Base-by-base conservation (phyloP, 371 early-diverging fungal species). In the Sporodiniella umbellata region DNA sequence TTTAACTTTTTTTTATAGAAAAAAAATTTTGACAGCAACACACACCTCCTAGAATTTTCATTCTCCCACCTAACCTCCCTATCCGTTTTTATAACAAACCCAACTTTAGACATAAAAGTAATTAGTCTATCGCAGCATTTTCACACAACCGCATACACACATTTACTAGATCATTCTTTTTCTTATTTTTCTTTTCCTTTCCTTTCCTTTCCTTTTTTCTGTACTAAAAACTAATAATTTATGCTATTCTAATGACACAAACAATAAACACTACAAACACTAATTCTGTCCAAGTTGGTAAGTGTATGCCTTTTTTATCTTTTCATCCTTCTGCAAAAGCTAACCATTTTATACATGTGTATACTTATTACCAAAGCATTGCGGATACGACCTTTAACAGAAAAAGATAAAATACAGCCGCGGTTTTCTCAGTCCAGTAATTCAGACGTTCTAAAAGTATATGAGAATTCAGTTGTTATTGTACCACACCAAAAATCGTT, bases 401-500 rank as follows among this genome's bases (percentile, higher is more conserved):
- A 64, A 57, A 58, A 72, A 60, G 69, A 80, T 45, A 55, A 75
- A 63, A 35, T 59, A 28, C 77, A 54, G 53, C 79, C 68, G 49
- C 69, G 62, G 42, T 79, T 64, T 45, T 78, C 64, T 43, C 64
- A 66, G 22, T 64, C 64, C 4, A 64, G 64, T 8, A 66, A 69
- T 48, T 64, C 68, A 8, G 74, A 71, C 54, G 66, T 73, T 24
- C 45, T 72, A 57, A 67, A 66, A 58, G 39, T 66, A 30, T 44
- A 70, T 53, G 59, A 66, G 35, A 73, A 67, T 40, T 52, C 60
- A 25, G 49, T 76, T 56, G 55, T 61, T 26, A 66, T 83, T 40
- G 67, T 72, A 4, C 80, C 79, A 14, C 69, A 82, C n/a, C 79
- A 79, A 61, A 64, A 70, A 33, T 58, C 70, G 11, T 94, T 90